Base-by-base conservation (phyloP, 345 rosid genomes). In the Hibiscus syriacus region DNA sequence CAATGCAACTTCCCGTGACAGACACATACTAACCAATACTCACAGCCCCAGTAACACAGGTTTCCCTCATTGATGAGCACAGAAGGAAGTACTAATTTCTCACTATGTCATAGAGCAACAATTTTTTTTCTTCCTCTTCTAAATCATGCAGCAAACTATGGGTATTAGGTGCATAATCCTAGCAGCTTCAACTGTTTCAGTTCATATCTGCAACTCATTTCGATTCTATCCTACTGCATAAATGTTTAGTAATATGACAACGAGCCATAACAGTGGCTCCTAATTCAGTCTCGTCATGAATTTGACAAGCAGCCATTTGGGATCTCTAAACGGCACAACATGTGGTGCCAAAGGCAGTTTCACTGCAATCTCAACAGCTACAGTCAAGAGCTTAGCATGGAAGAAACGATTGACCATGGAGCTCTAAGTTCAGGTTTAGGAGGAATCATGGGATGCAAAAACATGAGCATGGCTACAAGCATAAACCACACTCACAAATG, bases 361-460 rank as follows among this genome's bases (percentile, higher is more conserved):
- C 49, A 75, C 64, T 66, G 81, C 70, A 68, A 80, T 65, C 61
- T 78, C 78, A 29, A 80, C 73, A 70, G 81, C 85, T 73, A 84
- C 82, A 67, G 52, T 73, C 71, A 30, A 30, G 12, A 55, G 74
- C 64, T 80, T 83, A 52, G 81, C 83, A 30, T 84, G 80, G 22
- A 86, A 83, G 53, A 80, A 79, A 17, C 81, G 82, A 75, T 83
- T 87, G 34, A 81, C 87, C 85, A 85, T 75, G 73, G 86, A 85
- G 54, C 86, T 84, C 57, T 85, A 81, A 64, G 89, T 75, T 85
- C 87, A 10, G 71, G 72, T 69, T 78, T 79, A 34, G 87, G 90
- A 43, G 68, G 50, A 59, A 65, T 68, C 87, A 83, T 87, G 48
- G 86, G 80, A n/a, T 49, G 72, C 71, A 70, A 83, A 85, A 32